These are phyloP conservation scores for Solanum clarkiae DNA, from an alignment of 257 asterid genomes.

Conservation along the genomic window DNA sequence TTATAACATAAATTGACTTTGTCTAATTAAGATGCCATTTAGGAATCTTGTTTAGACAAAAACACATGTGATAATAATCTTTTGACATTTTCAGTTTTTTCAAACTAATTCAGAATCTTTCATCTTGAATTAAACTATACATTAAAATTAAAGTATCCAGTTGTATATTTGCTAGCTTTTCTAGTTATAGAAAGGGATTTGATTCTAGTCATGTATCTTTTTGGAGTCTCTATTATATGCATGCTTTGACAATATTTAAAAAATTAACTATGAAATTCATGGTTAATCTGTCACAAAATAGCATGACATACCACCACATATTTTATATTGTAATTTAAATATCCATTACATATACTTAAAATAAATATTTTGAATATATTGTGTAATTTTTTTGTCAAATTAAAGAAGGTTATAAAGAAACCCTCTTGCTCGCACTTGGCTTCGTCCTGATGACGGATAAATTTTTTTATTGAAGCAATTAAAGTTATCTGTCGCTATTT, in stretches of 20 bases:
- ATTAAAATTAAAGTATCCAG: background rate
- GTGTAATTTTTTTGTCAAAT: too few relatives aligned
- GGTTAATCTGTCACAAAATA: background rate
- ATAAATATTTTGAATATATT: background rate
- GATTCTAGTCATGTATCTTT: background rate
- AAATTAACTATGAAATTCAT: background rate
- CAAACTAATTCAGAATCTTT: background rate
- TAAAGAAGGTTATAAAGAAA: too few relatives aligned
- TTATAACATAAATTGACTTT: background rate
- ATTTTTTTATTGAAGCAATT: too few relatives aligned
- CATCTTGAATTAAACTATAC: background rate
- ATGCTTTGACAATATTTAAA: background rate
- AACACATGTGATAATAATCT: background rate
- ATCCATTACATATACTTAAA: background rate
- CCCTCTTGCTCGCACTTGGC: background rate
- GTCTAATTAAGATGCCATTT: background rate
- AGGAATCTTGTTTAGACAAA: background rate
- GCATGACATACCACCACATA: background rate
- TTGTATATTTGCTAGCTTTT: background rate
- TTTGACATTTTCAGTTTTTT: conserved; percentile 3
- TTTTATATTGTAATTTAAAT: background rate
- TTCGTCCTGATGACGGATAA: background rate
- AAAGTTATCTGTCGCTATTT: background rate
- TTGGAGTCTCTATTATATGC: background rate
- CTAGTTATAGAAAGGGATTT: background rate